Base-by-base conservation (phyloP, 345 rosid genomes). In the Aquilaria sinensis region DNA sequence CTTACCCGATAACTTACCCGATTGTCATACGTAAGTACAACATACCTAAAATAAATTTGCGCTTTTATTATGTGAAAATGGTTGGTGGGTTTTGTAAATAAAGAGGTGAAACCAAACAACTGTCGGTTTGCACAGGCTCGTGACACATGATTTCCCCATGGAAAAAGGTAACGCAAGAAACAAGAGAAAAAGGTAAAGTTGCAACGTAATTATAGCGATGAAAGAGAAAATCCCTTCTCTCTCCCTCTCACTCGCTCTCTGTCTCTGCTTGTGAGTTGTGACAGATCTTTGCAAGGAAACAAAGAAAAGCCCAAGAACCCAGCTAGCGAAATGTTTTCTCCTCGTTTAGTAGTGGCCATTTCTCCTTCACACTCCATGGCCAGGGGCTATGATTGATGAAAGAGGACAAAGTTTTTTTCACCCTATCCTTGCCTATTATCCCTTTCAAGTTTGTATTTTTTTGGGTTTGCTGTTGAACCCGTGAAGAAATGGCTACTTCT, bases 61-160 rank as follows among this genome's bases (percentile, higher is more conserved):
- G 43, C 43, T 37, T 37, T 37, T 37, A 37, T 23, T 23, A 37
- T 37, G 43, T 9, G 43, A 58, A 37, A 29, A 29, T 34, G 55
- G 68, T 58, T 64, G 73, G 71, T 70, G 63, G 69, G 53, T 66
- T 72, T 67, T 62, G 68, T 57, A 12, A 57, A 51, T 16, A 64
- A 66, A 70, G 67, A 37, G 79, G 37, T 37, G 29, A 67, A 66
- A 55, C 61, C 73, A 68, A 68, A 51, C 63, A 65, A 66, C 64
- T 65, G 78, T 58, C 61, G 32, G 66, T 60, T 53, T 23, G 75
- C 69, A 13, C 12, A 56, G 71, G 70, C 31, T 73, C 65, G 78
- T 77, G 80, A 80, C 90, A 78, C 81, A 77, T 83, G 83, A 80
- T 79, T 81, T 77, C 78, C 72, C 67, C 70, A 71, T 69, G 56